Conservation (phyloP, 2,329 filamentous ascomycete genomes). For the Venturiaceae sp. region DNA sequence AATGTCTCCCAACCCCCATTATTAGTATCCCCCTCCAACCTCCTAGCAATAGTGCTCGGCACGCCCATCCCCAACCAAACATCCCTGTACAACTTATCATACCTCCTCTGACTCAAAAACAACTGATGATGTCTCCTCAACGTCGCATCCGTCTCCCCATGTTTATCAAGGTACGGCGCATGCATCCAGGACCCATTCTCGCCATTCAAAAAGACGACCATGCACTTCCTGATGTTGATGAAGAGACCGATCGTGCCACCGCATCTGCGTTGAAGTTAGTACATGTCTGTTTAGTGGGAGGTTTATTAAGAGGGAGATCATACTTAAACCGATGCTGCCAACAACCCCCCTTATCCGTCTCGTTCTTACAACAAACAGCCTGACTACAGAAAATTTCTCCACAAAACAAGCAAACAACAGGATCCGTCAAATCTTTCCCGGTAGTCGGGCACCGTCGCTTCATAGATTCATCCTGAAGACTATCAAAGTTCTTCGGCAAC, state of each 20-base stretch:
- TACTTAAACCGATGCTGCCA: slow-evolving; percentile 85
- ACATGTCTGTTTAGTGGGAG: not conserved
- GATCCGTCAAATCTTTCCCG: slow-evolving; percentile 83
- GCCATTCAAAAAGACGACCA: slow-evolving; percentile 76
- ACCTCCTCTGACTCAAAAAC: slow-evolving; percentile 86
- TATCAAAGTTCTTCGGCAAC: slow-evolving; percentile 84
- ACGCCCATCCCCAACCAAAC: slow-evolving; percentile 82
- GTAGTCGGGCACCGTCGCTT: slow-evolving; percentile 76
- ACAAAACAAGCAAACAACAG: slow-evolving; percentile 87
- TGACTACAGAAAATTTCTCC: slow-evolving; percentile 96
- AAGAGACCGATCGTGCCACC: slow-evolving; percentile 86
- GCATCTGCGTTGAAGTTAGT: slow-evolving; percentile 47
- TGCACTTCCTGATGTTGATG: slow-evolving; percentile 94
- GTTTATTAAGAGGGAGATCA: slow-evolving; percentile 23
- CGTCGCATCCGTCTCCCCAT: slow-evolving; percentile 91
- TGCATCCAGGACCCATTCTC: slow-evolving; percentile 73
- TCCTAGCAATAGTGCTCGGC: slow-evolving; percentile 79
- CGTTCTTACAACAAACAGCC: slow-evolving; percentile 76
- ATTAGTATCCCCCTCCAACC: slow-evolving; percentile 90
- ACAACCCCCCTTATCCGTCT: slow-evolving; percentile 60
- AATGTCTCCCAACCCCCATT: slow-evolving; percentile 90
- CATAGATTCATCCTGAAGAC: slow-evolving; percentile 84
- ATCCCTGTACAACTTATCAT: slow-evolving; percentile 77
- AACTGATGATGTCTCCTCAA: slow-evolving; percentile 77
- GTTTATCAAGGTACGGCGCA: slow-evolving; percentile 90